Evolutionary conservation across 1,139 yeast species (phyloP).

Genomic region (Candida buenavistaensis): DNA sequence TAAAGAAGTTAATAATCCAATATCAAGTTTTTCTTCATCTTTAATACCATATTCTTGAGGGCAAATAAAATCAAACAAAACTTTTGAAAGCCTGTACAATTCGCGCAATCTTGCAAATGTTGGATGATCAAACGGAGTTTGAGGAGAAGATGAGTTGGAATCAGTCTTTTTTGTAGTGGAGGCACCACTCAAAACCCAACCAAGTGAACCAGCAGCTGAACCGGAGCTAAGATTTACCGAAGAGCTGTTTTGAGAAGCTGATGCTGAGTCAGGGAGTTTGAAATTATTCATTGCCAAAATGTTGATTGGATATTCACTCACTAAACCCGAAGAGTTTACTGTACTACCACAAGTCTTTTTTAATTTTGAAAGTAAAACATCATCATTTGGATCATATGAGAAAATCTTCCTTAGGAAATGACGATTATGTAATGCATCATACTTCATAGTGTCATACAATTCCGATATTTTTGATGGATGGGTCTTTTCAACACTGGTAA

Average conservation of each 20-base stretch:
- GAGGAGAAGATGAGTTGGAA: conserved; percentile 11
- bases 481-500: conserved; percentile 89
- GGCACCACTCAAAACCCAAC: conserved; percentile 69
- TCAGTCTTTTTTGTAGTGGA: conserved; percentile 11
- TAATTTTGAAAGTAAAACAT: conserved; percentile 38
- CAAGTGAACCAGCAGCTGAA: conserved; percentile 65
- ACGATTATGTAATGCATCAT: conserved; percentile 94
- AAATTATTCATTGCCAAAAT: conserved; percentile 76
- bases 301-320: conserved; percentile 79
- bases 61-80: conserved; percentile 92
- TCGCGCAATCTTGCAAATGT: conserved; percentile 82
- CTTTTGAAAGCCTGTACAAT: conserved; percentile 85
- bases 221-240: conserved; percentile 29
- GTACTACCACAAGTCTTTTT: conserved; percentile 49
- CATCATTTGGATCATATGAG: conserved; percentile 62
- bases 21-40: conserved; percentile 92
- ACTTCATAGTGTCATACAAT: conserved; percentile 96
- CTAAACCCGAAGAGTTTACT: conserved; percentile 61
- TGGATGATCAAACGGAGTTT: conserved; percentile 77
- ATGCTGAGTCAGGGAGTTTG: conserved; percentile 43
- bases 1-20: conserved; percentile 89
- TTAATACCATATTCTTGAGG: conserved; percentile 99
- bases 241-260: conserved; percentile 23
- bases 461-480: conserved; percentile 98
- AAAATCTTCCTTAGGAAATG: conserved; percentile 84